Evolutionary conservation across 2,329 filamentous ascomycete species (phyloP).

Genomic region (Colletotrichum trifolii): DNA sequence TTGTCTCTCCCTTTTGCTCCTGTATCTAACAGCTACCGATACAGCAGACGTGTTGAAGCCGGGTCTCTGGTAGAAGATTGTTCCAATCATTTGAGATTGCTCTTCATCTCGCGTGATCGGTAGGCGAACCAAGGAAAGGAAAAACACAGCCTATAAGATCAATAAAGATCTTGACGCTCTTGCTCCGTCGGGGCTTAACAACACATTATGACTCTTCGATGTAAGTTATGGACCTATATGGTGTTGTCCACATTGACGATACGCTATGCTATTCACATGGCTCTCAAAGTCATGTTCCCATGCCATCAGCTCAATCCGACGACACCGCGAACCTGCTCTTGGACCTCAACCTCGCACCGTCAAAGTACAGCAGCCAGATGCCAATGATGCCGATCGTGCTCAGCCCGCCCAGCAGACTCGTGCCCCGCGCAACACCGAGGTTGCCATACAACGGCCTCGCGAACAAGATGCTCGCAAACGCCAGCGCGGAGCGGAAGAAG

Average conservation of each 20-base stretch:
- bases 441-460: slow-evolving; percentile 68
- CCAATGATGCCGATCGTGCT: slow-evolving; percentile 66
- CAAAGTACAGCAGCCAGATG: slow-evolving; percentile 70
- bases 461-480: slow-evolving; percentile 70
- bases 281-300: background rate
- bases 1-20: rapidly evolving
- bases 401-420: slow-evolving; percentile 66
- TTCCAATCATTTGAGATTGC: no score
- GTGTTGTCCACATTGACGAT: background rate
- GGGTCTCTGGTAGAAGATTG: no score
- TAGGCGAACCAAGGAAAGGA: no score
- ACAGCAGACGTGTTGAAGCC: no score
- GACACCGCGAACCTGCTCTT: slow-evolving; percentile 67
- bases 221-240: background rate
- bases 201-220: background rate
- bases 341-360: slow-evolving; percentile 63
- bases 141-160: no score
- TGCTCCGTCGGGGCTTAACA: no score
- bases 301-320: slow-evolving; percentile 4
- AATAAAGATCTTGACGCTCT: no score
- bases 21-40: no score
- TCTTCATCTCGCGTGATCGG: no score
- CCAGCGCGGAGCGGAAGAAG: slow-evolving; percentile 67
- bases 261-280: background rate
- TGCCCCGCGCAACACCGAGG: slow-evolving; percentile 68